Conservation (phyloP, 169 alveolate species). For the Plasmodium ovale region DNA sequence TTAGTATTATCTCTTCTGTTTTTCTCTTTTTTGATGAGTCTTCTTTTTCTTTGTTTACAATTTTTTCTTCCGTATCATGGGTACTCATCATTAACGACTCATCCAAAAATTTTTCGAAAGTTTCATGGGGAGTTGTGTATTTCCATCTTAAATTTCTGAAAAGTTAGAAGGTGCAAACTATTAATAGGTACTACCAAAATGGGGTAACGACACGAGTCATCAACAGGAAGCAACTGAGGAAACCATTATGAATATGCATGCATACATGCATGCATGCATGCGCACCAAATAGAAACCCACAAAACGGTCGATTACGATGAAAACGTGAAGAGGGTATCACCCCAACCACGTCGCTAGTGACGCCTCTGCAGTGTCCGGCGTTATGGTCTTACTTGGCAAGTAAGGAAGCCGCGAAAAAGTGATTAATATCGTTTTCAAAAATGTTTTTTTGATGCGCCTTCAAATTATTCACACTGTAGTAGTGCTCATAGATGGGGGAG, state of each 20-base stretch:
- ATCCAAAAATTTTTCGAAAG: constrained; percentile 48
- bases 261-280: background rate
- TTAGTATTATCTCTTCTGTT: constrained; percentile 1
- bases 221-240: too few relatives aligned
- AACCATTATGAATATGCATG: background rate
- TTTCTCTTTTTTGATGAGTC: constrained; percentile 19
- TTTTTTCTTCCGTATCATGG: background rate
- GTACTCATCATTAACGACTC: constrained; percentile 1
- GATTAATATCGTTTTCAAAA: constrained; percentile 44
- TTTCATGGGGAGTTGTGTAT: constrained; percentile 47
- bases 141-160: constrained; percentile 55
- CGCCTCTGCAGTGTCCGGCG: too few relatives aligned
- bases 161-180: too few relatives aligned
- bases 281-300: background rate
- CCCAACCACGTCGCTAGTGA: too few relatives aligned
- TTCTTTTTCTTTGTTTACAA: background rate
- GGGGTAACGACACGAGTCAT: too few relatives aligned
- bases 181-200: background rate
- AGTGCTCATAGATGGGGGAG: constrained; percentile 58
- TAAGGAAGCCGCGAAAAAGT: constrained; percentile 14
- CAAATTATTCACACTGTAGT: constrained; percentile 52
- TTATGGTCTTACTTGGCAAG: constrained; percentile 56
- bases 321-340: too few relatives aligned
- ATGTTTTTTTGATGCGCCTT: constrained; percentile 26
- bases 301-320: too few relatives aligned